A percentile compares a stretch with the other conserved stretches of the same genome.
These are phyloP conservation scores for Solanum megistacrolobum DNA, from an alignment of 257 asterid genomes.

Conservation along the genomic window DNA sequence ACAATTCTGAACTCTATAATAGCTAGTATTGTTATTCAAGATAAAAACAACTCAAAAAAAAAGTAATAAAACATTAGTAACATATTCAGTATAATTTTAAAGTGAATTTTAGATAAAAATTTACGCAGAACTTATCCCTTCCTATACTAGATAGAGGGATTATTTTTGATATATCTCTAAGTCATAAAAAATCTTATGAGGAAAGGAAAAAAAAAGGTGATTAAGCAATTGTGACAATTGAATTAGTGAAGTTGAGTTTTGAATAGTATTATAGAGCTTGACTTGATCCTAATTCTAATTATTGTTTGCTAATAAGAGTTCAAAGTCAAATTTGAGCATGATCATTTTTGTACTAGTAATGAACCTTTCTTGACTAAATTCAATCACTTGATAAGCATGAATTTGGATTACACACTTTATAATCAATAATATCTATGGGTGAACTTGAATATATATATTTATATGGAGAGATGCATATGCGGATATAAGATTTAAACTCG, in stretches of 20 bases:
- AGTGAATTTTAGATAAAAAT: too few relatives aligned
- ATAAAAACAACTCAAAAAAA: not conserved
- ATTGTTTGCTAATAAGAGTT: not conserved
- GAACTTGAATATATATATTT: not conserved
- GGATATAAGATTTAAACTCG: not conserved
- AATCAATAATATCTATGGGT: not conserved
- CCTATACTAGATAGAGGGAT: accelerated
- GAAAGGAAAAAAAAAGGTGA: not conserved
- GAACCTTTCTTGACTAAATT: not conserved
- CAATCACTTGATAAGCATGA: not conserved
- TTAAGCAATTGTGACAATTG: not conserved
- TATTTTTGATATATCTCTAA: not conserved
- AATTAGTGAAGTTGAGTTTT: not conserved
- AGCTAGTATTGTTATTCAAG: not conserved
- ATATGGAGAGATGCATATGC: too few relatives aligned
- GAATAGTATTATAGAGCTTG: not conserved
- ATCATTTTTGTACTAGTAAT: not conserved
- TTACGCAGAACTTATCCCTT: not conserved
- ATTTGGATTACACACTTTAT: not conserved
- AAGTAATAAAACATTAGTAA: not conserved
- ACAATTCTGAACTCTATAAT: not conserved
- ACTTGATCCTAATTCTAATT: not conserved
- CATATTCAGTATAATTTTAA: not conserved
- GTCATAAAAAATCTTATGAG: not conserved
- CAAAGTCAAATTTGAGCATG: not conserved